Base-by-base conservation (phyloP, 1,139 yeast genomes). In the Blastobotrys niveus region DNA sequence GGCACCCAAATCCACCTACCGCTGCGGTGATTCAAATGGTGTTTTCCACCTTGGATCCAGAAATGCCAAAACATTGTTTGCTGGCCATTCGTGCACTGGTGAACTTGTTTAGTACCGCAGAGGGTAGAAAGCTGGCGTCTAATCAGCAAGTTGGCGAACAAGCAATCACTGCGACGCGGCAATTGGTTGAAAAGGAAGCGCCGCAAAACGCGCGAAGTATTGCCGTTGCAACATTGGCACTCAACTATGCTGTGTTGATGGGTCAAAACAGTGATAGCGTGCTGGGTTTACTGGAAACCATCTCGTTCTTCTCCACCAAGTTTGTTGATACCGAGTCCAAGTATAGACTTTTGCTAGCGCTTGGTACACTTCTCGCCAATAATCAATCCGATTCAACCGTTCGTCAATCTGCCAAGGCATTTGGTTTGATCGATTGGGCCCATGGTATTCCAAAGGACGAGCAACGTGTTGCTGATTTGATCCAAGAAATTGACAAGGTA, bases 301-400 rank as follows among this genome's bases (percentile, higher is more conserved):
- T 31, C 53, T 60, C 37, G 15, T 47, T 37, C 24, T 43, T 56
- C 29, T 44, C 50, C 14, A 49, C 59, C 26, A 47, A 45, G 20
- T 31, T 42, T 5, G 43, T 34, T 43, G 73, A 54, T 54, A 63
- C 72, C n/a, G 88, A 81, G 57, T 73, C 83, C 1, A 68, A 72
- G 0, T 81, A 80, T 60, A 68, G 88, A 49, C 53, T 76, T 17
- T 51, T 72, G 8, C 68, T 80, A 26, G 77, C 82, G 0, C 66
- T 70, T 40, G 87, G 86, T 7, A 77, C 77, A 3, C 37, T 51
- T 7, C 30, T 52, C 15, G 52, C 52, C n/a, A 48, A 52, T 40
- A 40, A 52, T 26, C 27, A n/a, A 8, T 22, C 17, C 18, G 32
- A 38, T 18, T 26, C 38, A n/a, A 38, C 46, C n/a, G 35, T 42